Evolutionary conservation across 2,329 filamentous ascomycete species (phyloP).

Genomic region (Aureobasidium namibiae): DNA sequence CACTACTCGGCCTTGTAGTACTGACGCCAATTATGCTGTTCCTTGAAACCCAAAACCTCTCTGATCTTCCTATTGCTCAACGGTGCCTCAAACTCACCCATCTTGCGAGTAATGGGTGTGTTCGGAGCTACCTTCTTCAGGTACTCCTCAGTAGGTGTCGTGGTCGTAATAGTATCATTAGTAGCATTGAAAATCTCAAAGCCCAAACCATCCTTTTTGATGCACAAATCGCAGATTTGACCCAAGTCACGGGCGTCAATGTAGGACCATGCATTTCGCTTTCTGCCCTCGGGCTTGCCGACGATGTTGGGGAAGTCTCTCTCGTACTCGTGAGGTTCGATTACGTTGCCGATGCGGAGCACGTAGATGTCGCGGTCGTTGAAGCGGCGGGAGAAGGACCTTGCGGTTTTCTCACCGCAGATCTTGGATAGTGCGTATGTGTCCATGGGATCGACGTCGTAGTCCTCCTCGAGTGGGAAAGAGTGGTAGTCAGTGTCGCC

Average conservation of each 20-base stretch:
- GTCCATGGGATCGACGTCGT: constrained; percentile 54
- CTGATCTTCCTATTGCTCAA: constrained; percentile 53
- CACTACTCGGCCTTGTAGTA: constrained; percentile 32
- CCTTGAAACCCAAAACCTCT: constrained; percentile 50
- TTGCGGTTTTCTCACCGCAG: constrained; percentile 49
- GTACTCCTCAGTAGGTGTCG: constrained; percentile 44
- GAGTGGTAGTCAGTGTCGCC: constrained; percentile 48
- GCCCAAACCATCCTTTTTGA: constrained; percentile 47
- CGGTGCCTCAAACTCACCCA: constrained; percentile 53
- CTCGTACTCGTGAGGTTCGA: constrained; percentile 54
- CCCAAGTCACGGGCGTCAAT: constrained; percentile 55
- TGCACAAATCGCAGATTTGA: constrained; percentile 49
- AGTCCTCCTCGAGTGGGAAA: constrained; percentile 53
- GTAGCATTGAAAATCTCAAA: constrained; percentile 59
- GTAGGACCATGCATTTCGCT: constrained; percentile 55
- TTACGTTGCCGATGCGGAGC: constrained; percentile 52
- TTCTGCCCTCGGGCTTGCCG: constrained; percentile 41
- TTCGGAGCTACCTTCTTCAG: constrained; percentile 42
- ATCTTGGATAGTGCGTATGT: constrained; percentile 55
- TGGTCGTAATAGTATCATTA: constrained; percentile 53
- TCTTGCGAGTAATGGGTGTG: constrained; percentile 45
- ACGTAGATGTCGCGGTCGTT: constrained; percentile 50
- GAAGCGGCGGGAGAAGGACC: constrained; percentile 50
- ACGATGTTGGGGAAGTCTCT: constrained; percentile 46
- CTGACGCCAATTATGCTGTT: constrained; percentile 50